Evolutionary conservation across 139 green algal genomes (phyloP).

Genomic region (Mesostigma viride): DNA sequence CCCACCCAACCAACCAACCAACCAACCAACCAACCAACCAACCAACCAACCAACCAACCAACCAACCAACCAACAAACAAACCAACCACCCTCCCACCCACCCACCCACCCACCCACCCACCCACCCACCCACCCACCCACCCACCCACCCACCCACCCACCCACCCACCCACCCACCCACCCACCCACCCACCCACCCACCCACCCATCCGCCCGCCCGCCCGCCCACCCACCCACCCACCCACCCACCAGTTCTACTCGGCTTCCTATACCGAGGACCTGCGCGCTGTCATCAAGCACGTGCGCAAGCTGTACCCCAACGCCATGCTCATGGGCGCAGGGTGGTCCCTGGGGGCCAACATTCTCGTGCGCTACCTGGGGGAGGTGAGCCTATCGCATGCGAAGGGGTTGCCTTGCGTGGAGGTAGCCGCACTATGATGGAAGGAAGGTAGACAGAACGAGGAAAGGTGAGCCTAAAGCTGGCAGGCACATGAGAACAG

Average conservation of each 20-base stretch:
- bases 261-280: constrained; percentile 79
- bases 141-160: too few species aligned
- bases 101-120: too few species aligned
- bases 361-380: constrained; percentile 65
- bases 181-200: too few species aligned
- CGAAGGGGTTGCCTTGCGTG: background rate
- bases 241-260: constrained; percentile 74
- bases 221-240: too few species aligned
- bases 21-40: background rate
- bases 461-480: too few species aligned
- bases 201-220: too few species aligned
- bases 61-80: too few species aligned
- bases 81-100: background rate
- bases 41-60: background rate
- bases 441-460: background rate
- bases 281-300: constrained; percentile 47
- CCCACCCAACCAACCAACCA: too few species aligned
- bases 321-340: constrained; percentile 53
- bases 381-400: constrained; percentile 22
- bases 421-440: background rate
- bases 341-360: constrained; percentile 88
- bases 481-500: too few species aligned
- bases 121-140: background rate
- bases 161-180: too few species aligned
- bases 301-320: constrained; percentile 27